Base-by-base conservation (phyloP, 2,329 filamentous ascomycete genomes). In the Calonectria pauciramosa region DNA sequence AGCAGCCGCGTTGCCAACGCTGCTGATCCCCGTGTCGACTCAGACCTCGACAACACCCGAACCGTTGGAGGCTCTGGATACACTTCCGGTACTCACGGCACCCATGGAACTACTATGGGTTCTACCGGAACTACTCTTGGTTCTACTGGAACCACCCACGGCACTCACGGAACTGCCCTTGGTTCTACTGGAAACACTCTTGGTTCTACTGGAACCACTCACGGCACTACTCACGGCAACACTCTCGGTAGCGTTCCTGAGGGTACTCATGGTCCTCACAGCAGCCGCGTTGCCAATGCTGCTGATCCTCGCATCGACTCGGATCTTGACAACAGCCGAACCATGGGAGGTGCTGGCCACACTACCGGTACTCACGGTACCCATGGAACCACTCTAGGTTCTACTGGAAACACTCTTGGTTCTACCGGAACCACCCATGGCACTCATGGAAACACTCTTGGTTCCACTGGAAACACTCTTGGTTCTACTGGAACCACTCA, bases 291-390 rank as follows among this genome's bases (percentile, higher is more conserved):
- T 1, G 83, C 84, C 9, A 92, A 92, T 84, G 89, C 89, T 75
- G 75, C 83, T 1, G 90, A 92, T 72, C 90, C 90, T 26, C 84
- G 88, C 36, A 84, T 91, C 51, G 90, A 91, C 79, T 89, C 87
- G 6, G 89, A 91, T 80, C 84, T 87, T 20, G 87, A 88, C 73
- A 79, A 81, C 70, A 83, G 80, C 72, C 80, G 79, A 60, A 83
- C 79, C 76, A 23, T 81, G 32, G 82, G 82, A 49, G 70, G 71
- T 49, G 69, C 72, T 23, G 74, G 68, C 28, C 82, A 68, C 71
- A 73, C 56, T 30, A 73, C 77, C 4, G 77, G 76, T 23, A 70
- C 67, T 49, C 49, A 73, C 41, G 70, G 76, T 7, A 83, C 60
- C 30, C 68, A 78, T 4, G 76, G 77, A 36, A 72, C 74, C n/a